phyloP scores from a whole-genome alignment of 2,329 filamentous ascomycete genomes.

The Fonsecaea erecta region DNA sequence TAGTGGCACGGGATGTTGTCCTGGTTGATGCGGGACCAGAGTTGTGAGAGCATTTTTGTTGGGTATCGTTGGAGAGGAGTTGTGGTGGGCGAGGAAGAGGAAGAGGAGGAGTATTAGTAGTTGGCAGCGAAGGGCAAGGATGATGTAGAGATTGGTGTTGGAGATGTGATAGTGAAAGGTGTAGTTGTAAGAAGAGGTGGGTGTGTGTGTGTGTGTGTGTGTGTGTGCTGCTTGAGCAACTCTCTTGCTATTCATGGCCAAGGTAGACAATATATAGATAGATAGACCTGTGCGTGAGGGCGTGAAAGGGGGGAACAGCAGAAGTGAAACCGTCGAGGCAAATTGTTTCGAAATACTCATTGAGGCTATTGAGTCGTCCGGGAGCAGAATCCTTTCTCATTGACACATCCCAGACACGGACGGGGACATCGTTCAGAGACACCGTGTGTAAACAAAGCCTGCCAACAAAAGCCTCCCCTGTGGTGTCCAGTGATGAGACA shows the following conservation, averaged over 20 bases:
- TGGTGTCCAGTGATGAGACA: neutral
- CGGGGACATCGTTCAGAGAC: neutral
- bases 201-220: no score
- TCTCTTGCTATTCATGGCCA: no score
- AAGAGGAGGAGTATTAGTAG: no score
- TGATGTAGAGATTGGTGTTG: no score
- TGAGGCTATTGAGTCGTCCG: neutral
- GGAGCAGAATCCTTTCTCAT: neutral
- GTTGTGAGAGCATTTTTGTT: neutral
- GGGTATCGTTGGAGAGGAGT: no score
- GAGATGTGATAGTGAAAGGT: no score
- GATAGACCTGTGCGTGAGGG: neutral
- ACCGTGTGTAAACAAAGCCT: neutral
- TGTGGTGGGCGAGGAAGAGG: no score
- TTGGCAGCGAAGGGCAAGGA: no score
- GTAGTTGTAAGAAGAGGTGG: no score
- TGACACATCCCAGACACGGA: neutral
- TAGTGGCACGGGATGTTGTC: neutral
- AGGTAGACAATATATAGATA: no score
- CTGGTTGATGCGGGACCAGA: neutral
- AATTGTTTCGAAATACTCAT: neutral
- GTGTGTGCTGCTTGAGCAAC: no score
- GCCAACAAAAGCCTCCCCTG: neutral
- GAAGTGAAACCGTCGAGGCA: neutral
- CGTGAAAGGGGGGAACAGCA: neutral